Percentiles rank a stretch among this genome's conserved stretches.
These are phyloP conservation scores for Rhizophlyctis rosea DNA, from an alignment of 192 early-diverging fungal genomes.

Conservation along the genomic window DNA sequence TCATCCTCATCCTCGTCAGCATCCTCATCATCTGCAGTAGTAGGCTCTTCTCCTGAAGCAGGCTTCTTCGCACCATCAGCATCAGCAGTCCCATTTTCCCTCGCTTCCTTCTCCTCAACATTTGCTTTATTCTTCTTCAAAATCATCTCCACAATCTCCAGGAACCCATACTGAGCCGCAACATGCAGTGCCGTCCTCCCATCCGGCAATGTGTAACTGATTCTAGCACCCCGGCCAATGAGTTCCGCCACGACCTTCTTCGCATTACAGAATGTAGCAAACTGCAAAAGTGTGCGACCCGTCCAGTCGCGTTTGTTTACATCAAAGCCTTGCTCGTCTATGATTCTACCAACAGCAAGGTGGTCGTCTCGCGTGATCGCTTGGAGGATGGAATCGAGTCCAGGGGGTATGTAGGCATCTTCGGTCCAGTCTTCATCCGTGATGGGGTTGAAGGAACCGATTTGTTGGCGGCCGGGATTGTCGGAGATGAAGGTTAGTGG, in stretches of 20 bases:
- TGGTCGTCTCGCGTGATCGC: conserved; percentile 3
- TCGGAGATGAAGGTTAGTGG: conserved; percentile 24
- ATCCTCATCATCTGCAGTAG: conserved; percentile 3
- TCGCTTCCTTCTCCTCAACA: background rate
- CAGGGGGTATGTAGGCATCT: conserved; percentile 20
- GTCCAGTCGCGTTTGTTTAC: conserved; percentile 24
- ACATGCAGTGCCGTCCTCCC: conserved; percentile 23
- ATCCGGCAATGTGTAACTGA: conserved; percentile 23
- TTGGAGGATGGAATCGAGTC: background rate
- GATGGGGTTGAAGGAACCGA: conserved; percentile 36
- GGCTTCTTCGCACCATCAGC: background rate
- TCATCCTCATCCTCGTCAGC: conserved; percentile 10
- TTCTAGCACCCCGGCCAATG: conserved; percentile 15
- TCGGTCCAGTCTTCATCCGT: conserved; percentile 30
- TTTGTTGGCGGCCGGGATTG: conserved; percentile 31
- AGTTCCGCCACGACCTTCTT: conserved; percentile 8
- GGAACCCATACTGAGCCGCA: conserved; percentile 22
- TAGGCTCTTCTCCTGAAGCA: background rate
- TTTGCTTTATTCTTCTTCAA: conserved; percentile 9
- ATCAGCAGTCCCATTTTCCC: background rate
- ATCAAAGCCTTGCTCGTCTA: no score
- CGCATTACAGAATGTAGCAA: conserved; percentile 23
- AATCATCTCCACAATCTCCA: conserved; percentile 24
- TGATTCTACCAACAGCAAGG: background rate
- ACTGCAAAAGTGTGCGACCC: conserved; percentile 20